Percentiles rank a stretch among this genome's conserved stretches.
Conservation (phyloP, 2,329 filamentous ascomycete genomes). For the Fusarium armeniacum region DNA sequence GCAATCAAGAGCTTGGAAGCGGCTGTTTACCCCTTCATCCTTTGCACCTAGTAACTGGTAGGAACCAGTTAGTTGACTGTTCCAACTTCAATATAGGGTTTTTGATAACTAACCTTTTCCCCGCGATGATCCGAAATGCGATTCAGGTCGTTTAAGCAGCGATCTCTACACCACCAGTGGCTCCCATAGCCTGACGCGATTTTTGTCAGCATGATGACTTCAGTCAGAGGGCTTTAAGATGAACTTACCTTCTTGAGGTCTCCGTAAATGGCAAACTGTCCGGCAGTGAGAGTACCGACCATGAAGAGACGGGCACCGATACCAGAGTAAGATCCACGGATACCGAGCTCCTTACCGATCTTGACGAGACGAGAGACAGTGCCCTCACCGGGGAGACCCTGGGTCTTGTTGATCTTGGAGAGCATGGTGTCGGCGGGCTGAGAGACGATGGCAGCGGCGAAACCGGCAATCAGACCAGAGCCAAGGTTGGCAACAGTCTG, state of each 20-base stretch:
- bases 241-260: slow-evolving; percentile 54
- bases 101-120: slow-evolving; percentile 2
- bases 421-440: slow-evolving; percentile 96
- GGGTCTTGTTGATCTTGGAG: slow-evolving; percentile 96
- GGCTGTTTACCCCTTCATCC: background rate
- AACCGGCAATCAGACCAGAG: slow-evolving; percentile 70
- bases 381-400: slow-evolving; percentile 87
- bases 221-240: slow-evolving; percentile 45
- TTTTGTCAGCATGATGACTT: background rate
- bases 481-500: slow-evolving; percentile 87
- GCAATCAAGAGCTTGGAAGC: slow-evolving; percentile 1
- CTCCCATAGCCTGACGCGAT: slow-evolving; percentile 75
- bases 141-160: slow-evolving; percentile 44
- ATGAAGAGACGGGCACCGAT: slow-evolving; percentile 78
- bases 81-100: background rate
- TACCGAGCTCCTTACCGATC: slow-evolving; percentile 87
- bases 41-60: slow-evolving; percentile 2
- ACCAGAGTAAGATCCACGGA: slow-evolving; percentile 83
- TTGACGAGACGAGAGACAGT: slow-evolving; percentile 85
- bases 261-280: slow-evolving; percentile 92
- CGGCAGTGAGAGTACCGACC: slow-evolving; percentile 80
- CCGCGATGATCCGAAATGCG: slow-evolving; percentile 10
- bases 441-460: slow-evolving; percentile 87
- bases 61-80: background rate
- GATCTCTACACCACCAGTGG: slow-evolving; percentile 83